Evolutionary conservation across 1,139 yeast species (phyloP).

Genomic region (Nakaseomyces glabratus): DNA sequence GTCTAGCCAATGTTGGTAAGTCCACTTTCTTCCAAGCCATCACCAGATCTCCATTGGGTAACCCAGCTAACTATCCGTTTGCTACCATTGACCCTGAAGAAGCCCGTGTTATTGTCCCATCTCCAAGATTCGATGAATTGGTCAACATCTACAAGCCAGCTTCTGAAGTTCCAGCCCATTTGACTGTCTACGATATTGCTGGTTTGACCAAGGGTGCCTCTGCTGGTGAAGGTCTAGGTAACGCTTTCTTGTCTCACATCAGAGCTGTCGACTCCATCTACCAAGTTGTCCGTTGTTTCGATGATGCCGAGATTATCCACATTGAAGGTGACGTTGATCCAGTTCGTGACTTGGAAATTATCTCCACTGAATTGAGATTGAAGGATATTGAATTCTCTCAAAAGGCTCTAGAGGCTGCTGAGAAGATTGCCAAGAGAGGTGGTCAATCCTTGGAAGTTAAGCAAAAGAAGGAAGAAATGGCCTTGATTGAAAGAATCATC

Average conservation of each 20-base stretch:
- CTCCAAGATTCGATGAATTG: slow-evolving; percentile 74
- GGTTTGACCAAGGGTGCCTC: slow-evolving; percentile 97
- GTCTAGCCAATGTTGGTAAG: slow-evolving; percentile 94
- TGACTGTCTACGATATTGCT: slow-evolving; percentile 94
- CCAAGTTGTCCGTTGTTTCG: slow-evolving; percentile 97
- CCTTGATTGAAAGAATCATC: slow-evolving; percentile 67
- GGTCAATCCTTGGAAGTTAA: slow-evolving; percentile 94
- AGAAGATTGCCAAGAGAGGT: slow-evolving; percentile 83
- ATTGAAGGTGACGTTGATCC: slow-evolving; percentile 98
- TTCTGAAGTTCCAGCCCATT: slow-evolving; percentile 83
- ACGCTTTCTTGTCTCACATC: slow-evolving; percentile 93
- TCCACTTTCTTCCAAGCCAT: slow-evolving; percentile 85
- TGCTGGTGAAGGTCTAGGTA: slow-evolving; percentile 97
- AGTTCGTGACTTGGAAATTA: slow-evolving; percentile 86
- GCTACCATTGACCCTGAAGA: slow-evolving; percentile 99
- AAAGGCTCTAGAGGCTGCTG: slow-evolving; percentile 81
- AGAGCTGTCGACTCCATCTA: slow-evolving; percentile 97
- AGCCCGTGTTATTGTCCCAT: slow-evolving; percentile 94
- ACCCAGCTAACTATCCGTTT: slow-evolving; percentile 97
- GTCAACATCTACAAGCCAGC: slow-evolving; percentile 70
- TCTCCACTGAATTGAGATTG: slow-evolving; percentile 83
- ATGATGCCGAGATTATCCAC: slow-evolving; percentile 96
- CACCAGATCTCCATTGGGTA: slow-evolving; percentile 86
- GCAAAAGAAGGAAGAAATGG: slow-evolving; percentile 88
- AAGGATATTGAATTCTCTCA: slow-evolving; percentile 94